phyloP scores from a whole-genome alignment of 2,329 filamentous ascomycete species.

The Hypoxylon sp. region DNA sequence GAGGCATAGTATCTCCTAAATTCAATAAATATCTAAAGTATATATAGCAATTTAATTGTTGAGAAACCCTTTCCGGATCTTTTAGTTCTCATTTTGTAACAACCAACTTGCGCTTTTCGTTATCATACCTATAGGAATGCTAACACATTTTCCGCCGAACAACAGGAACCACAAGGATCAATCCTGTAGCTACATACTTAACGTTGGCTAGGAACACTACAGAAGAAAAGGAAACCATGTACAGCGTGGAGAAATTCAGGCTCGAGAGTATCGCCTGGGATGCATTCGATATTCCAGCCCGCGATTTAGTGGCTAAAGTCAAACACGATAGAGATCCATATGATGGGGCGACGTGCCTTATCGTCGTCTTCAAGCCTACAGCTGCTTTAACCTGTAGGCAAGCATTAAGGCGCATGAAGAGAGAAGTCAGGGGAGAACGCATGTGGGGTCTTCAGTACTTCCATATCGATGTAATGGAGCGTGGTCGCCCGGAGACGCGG shows the following conservation, averaged over 20 bases:
- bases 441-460: not conserved
- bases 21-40: too few species aligned
- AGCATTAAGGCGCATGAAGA: not conserved
- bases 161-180: not conserved
- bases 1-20: too few species aligned
- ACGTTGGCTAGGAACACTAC: not conserved
- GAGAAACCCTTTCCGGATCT: too few species aligned
- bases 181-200: not conserved
- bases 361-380: conserved; percentile 1
- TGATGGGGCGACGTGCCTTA: conserved; percentile 3
- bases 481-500: not conserved
- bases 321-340: not conserved
- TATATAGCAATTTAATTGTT: too few species aligned
- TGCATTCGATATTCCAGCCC: not conserved
- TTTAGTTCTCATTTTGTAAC: too few species aligned
- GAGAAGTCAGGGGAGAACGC: not conserved
- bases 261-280: conserved; percentile 1
- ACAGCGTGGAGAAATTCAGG: not conserved
- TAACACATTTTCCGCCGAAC: not conserved
- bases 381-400: not conserved
- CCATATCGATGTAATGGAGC: conserved; percentile 1
- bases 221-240: not conserved
- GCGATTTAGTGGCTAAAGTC: not conserved
- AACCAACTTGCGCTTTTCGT: too few species aligned
- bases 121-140: too few species aligned